A percentile compares a stretch with the other conserved stretches of the same genome.
Evolutionary conservation across 139 green algal species (phyloP).

Genomic region (Diplosphaera chodatii): DNA sequence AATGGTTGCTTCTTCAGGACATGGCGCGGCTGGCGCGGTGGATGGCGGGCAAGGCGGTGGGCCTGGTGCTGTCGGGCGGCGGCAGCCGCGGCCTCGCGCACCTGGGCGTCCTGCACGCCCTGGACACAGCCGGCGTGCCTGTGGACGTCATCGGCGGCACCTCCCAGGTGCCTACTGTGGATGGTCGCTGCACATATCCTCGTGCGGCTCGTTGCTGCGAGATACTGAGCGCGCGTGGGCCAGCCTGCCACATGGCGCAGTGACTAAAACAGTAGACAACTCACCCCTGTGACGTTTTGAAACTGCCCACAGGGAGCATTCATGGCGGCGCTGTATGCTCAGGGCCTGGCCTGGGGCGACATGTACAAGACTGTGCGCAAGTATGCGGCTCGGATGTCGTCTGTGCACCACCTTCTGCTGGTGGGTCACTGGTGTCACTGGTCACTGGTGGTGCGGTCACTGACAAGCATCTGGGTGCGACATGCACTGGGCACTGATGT

Average conservation of each 20-base stretch:
- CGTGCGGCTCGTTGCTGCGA: too few species aligned
- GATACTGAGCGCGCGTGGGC: too few species aligned
- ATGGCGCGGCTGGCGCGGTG: slow-evolving; percentile 50
- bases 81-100: slow-evolving; percentile 59
- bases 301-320: slow-evolving; percentile 51
- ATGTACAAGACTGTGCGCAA: slow-evolving; percentile 42
- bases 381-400: slow-evolving; percentile 54
- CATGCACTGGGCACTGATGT: too few species aligned
- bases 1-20: slow-evolving; percentile 27
- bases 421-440: neutral
- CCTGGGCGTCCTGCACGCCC: slow-evolving; percentile 61
- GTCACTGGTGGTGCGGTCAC: too few species aligned
- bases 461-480: too few species aligned
- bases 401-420: slow-evolving; percentile 50
- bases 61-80: slow-evolving; percentile 63
- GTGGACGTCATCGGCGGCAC: slow-evolving; percentile 71
- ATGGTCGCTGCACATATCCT: too few species aligned
- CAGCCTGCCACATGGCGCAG: too few species aligned
- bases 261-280: too few species aligned
- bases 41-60: slow-evolving; percentile 58
- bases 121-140: slow-evolving; percentile 64
- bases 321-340: slow-evolving; percentile 69
- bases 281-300: too few species aligned
- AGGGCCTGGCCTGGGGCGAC: slow-evolving; percentile 35
- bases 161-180: slow-evolving; percentile 45